A percentile compares a stretch with the other conserved stretches of the same genome.
Conservation (phyloP, 345 rosid genomes). For the Diplotaxis tenuifolia region DNA sequence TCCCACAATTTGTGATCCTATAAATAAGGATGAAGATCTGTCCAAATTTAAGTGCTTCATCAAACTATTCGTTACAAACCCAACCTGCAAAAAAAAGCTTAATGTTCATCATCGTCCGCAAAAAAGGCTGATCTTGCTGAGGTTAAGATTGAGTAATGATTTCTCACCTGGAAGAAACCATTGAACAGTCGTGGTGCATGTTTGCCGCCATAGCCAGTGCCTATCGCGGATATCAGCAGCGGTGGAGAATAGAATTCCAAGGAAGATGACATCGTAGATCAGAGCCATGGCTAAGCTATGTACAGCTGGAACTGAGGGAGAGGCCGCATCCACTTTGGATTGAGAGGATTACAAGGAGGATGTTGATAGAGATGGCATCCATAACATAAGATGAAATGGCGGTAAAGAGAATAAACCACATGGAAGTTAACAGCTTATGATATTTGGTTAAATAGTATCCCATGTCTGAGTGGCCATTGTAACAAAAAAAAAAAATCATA, state of each 20-base stretch:
- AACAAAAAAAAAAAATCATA: not conserved
- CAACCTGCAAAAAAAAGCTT: no score
- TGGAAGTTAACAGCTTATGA: conserved; percentile 71
- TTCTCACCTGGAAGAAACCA: conserved; percentile 56
- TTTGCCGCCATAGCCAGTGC: conserved; percentile 75
- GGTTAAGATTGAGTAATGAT: no score
- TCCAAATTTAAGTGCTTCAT: no score
- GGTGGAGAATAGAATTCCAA: conserved; percentile 71
- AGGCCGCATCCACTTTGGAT: conserved; percentile 49
- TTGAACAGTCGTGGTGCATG: conserved; percentile 54
- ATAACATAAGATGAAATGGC: conserved; percentile 54
- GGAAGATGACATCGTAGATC: conserved; percentile 60
- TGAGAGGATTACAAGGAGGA: conserved; percentile 26
- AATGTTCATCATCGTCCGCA: no score
- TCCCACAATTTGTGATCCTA: no score
- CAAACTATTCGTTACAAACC: no score
- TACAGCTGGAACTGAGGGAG: conserved; percentile 66
- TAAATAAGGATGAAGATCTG: no score
- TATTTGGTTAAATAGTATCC: conserved; percentile 64
- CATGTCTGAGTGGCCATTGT: conserved; percentile 10
- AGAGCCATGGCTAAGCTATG: conserved; percentile 64
- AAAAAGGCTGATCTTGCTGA: no score
- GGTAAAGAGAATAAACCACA: conserved; percentile 69
- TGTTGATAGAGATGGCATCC: conserved; percentile 52
- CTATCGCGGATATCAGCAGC: conserved; percentile 81